A percentile compares a stretch with the other conserved stretches of the same genome.
These are phyloP conservation scores for Aquilaria yunnanensis DNA, from an alignment of 345 rosid genomes.

Conservation along the genomic window DNA sequence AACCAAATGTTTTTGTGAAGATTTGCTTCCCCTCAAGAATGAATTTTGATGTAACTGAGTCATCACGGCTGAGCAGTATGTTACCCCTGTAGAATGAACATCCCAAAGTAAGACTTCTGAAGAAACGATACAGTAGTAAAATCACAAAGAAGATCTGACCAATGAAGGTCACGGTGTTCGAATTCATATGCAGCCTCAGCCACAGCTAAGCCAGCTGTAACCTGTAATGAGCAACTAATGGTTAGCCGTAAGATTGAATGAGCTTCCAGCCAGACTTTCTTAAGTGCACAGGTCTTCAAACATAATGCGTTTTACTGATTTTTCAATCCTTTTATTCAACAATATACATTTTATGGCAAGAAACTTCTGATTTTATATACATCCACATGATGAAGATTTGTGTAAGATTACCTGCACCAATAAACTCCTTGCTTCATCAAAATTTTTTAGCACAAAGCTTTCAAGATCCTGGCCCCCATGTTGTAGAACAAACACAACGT, in stretches of 20 bases:
- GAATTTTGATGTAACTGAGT: constrained; percentile 37
- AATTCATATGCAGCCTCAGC: constrained; percentile 96
- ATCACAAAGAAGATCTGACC: constrained; percentile 35
- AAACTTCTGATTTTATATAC: neutral
- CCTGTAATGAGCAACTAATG: constrained; percentile 36
- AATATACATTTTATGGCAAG: neutral
- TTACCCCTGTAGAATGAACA: constrained; percentile 61
- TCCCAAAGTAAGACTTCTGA: constrained; percentile 2
- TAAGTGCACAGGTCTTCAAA: no score
- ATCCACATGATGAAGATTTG: no score
- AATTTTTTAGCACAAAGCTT: constrained; percentile 72
- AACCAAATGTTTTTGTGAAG: constrained; percentile 46
- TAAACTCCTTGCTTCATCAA: constrained; percentile 77
- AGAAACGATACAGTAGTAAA: neutral
- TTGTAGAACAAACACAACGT: constrained; percentile 77
- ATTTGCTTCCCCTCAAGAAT: constrained; percentile 57
- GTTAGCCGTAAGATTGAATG: neutral
- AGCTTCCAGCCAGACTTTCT: neutral
- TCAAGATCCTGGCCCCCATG: constrained; percentile 99
- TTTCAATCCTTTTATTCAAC: neutral
- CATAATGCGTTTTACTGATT: no score
- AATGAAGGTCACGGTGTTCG: constrained; percentile 91
- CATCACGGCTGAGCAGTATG: constrained; percentile 68
- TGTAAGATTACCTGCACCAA: constrained; percentile 57
- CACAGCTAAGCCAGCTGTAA: constrained; percentile 81